phyloP scores from a whole-genome alignment of 768 basidiomycete genomes.

The Termitomyces sp. region DNA sequence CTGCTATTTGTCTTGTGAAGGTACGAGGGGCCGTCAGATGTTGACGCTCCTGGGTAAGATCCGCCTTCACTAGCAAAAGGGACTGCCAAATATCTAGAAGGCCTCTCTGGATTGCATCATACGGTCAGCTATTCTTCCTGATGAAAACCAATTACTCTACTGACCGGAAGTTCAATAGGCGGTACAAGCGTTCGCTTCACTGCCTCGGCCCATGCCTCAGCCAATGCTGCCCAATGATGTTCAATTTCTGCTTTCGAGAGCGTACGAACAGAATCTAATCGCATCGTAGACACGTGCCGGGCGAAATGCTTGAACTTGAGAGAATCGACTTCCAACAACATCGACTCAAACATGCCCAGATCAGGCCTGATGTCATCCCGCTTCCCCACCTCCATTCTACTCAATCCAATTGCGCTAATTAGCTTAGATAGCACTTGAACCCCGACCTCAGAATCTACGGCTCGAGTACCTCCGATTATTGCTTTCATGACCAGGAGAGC shows the following conservation, averaged over 20 bases:
- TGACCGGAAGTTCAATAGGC: conserved; percentile 17
- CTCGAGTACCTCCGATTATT: conserved; percentile 26
- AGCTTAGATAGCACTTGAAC: conserved; percentile 31
- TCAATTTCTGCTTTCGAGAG: conserved; percentile 34
- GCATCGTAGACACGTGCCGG: conserved; percentile 19
- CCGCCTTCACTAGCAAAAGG: conserved; percentile 45
- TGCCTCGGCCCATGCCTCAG: conserved; percentile 30
- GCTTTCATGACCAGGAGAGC: conserved; percentile 31
- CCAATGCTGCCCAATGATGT: conserved; percentile 31
- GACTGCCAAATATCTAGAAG: conserved; percentile 48
- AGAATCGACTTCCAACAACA: conserved; percentile 24
- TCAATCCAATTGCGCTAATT: conserved; percentile 22
- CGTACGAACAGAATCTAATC: conserved; percentile 21
- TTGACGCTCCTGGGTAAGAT: conserved; percentile 32
- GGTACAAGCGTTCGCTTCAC: conserved; percentile 15
- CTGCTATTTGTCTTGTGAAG: conserved; percentile 28
- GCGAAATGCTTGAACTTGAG: conserved; percentile 21
- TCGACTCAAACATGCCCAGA: conserved; percentile 39
- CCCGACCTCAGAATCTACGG: conserved; percentile 25
- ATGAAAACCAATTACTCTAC: background rate
- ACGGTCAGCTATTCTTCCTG: background rate
- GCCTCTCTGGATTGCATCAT: conserved; percentile 23
- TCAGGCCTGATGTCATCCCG: conserved; percentile 21
- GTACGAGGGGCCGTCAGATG: conserved; percentile 29
- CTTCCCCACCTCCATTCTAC: background rate